Conservation (phyloP, 2,329 filamentous ascomycete species). For the Lecanicillium sp. region DNA sequence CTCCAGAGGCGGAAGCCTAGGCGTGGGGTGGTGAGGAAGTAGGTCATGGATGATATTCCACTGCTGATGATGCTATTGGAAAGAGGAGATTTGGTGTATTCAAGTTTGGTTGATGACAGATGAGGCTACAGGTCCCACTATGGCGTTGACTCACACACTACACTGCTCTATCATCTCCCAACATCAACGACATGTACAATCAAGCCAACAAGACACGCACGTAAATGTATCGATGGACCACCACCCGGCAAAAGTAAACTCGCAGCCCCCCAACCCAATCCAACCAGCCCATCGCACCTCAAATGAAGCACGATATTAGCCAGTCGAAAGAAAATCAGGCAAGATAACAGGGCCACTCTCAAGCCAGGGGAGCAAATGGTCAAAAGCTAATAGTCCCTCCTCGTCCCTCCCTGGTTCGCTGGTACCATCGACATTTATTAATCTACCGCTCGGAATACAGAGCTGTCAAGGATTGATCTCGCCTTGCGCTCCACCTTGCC, state of each 20-base stretch:
- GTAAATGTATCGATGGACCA: slow-evolving; percentile 6
- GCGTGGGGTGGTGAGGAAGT: no score
- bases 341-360: slow-evolving; percentile 28
- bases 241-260: background rate
- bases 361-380: slow-evolving; percentile 35
- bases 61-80: no score
- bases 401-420: slow-evolving; percentile 16
- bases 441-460: slow-evolving; percentile 71
- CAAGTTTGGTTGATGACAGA: no score
- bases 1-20: no score
- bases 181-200: no score
- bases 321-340: slow-evolving; percentile 3
- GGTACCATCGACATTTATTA: slow-evolving; percentile 24
- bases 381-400: slow-evolving; percentile 26
- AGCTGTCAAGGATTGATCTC: slow-evolving; percentile 66
- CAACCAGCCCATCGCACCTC: slow-evolving; percentile 8
- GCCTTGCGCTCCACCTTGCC: slow-evolving; percentile 71
- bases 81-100: no score
- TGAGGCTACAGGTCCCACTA: no score
- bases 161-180: no score
- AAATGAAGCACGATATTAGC: slow-evolving; percentile 1
- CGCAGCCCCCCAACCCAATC: slow-evolving; percentile 1
- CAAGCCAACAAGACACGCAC: no score
- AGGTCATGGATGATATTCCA: no score
- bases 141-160: no score